Conservation (phyloP, 2,329 filamentous ascomycete genomes). For the Stagonosporopsis chrysanthemi region DNA sequence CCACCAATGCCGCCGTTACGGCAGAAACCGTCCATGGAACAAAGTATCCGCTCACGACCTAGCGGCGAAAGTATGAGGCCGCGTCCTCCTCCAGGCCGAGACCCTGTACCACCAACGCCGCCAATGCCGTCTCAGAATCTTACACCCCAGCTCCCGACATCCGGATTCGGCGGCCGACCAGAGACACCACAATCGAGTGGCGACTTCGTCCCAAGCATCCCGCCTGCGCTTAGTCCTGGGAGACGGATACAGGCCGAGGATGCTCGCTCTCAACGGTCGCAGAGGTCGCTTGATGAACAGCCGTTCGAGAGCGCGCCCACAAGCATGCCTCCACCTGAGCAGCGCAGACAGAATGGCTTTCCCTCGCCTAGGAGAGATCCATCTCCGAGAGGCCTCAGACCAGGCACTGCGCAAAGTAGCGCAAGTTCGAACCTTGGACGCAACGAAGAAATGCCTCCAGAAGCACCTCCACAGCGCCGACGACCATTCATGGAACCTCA, state of each 20-base stretch:
- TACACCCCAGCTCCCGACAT: conserved; percentile 51
- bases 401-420: conserved; percentile 48
- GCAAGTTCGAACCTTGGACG: conserved; percentile 41
- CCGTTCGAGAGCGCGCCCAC: conserved; percentile 31
- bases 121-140: conserved; percentile 44
- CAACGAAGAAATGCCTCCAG: conserved; percentile 37
- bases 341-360: conserved; percentile 41
- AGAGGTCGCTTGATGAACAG: conserved; percentile 39
- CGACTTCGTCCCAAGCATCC: conserved; percentile 21
- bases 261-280: conserved; percentile 40
- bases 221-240: conserved; percentile 36
- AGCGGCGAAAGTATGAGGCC: conserved; percentile 48
- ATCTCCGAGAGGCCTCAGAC: conserved; percentile 45
- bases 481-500: conserved; percentile 70
- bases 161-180: conserved; percentile 45
- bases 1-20: conserved; percentile 40
- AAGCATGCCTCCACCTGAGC: conserved; percentile 34
- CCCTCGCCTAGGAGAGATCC: conserved; percentile 38
- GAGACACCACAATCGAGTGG: conserved; percentile 43
- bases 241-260: conserved; percentile 41
- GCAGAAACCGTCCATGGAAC: conserved; percentile 46
- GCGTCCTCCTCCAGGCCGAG: conserved; percentile 40
- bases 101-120: conserved; percentile 38
- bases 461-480: conserved; percentile 65
- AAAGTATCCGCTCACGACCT: conserved; percentile 42